These are phyloP conservation scores for Tagetes erecta DNA, from an alignment of 129 eudicot genomes.

Conservation along the genomic window DNA sequence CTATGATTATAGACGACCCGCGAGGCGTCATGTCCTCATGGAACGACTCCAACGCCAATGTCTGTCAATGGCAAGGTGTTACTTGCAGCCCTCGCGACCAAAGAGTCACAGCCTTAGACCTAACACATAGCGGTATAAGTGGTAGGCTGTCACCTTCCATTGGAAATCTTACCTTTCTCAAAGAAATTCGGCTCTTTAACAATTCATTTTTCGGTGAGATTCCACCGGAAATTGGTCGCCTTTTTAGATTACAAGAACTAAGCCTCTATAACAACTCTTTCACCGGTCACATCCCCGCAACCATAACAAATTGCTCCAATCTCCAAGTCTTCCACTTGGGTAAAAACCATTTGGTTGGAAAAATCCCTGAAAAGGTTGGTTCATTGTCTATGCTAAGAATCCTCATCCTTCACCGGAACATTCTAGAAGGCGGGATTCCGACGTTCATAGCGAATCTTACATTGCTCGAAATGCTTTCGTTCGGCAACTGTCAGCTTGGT, in stretches of 20 bases:
- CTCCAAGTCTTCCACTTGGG: not conserved
- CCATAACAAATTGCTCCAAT: not conserved
- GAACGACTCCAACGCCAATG: not conserved
- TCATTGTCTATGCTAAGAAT: not conserved
- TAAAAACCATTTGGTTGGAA: not conserved
- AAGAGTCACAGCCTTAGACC: not conserved
- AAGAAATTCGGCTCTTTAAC: not conserved
- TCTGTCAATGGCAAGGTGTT: not conserved
- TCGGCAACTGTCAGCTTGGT: not conserved
- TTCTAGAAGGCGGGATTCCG: not conserved
- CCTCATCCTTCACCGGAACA: not conserved
- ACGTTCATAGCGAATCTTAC: not conserved
- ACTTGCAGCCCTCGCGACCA: not conserved
- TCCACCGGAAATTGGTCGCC: not conserved
- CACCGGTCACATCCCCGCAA: not conserved
- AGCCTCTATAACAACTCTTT: not conserved
- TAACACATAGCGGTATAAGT: not conserved
- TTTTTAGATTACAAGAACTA: not conserved
- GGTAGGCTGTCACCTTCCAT: not conserved
- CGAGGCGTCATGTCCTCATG: not conserved
- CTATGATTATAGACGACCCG: not conserved
- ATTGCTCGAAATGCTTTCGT: not conserved
- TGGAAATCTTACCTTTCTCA: not conserved
- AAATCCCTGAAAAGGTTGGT: slow-evolving; percentile 4
- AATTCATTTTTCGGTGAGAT: not conserved